Evolutionary conservation across 768 basidiomycete species (phyloP), one percentile per base, ranked within the genome.

Genomic region (Gloeopeniophorella convolvens): DNA sequence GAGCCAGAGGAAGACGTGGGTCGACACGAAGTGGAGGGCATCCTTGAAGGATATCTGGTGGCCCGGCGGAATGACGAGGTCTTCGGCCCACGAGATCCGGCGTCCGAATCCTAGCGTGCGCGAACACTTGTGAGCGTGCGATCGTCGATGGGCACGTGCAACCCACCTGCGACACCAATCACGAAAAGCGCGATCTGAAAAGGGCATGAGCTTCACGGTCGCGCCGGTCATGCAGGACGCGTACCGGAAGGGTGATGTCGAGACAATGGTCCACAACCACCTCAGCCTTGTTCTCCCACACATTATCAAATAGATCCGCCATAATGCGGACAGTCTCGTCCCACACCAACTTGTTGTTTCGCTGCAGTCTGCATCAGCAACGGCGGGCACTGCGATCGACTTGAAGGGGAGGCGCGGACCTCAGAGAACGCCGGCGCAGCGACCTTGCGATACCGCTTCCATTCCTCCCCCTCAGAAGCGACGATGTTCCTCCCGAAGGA

Each of bases 381-480:
- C n/a, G n/a, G n/a, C n/a, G 44, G 12, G 5, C 11, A 18, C 12
- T 15, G 10, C 2, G 2, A 12, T 18, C 20, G 26, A 3, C 13
- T 47, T 42, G 18, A 37, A 36, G 12, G 11, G 13, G 31, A 18
- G 20, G 13, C 10, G 9, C 65, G 36, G 47, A 80, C 80, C 62
- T 82, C 80, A 5, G 78, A 78, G 61, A 84, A 85, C 0, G 80
- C 75, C n/a, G 82, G 80, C 1, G 78, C 79, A 15, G 75, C 67
- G 34, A 85, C 74, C 60, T 78, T 80, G 39, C 82, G 66, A 54
- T 80, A 81, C 26, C 74, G 73, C 62, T 82, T 82, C 82, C 82
- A 85, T 51, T 78, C 71, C 3, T 78, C 75, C 18, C 76, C 78
- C 57, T 85, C 83, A 0, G 79, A 77, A 2, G 72, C 74, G n/a